Conservation (phyloP, 768 basidiomycete species). For the Kwoniella botswanensis region DNA sequence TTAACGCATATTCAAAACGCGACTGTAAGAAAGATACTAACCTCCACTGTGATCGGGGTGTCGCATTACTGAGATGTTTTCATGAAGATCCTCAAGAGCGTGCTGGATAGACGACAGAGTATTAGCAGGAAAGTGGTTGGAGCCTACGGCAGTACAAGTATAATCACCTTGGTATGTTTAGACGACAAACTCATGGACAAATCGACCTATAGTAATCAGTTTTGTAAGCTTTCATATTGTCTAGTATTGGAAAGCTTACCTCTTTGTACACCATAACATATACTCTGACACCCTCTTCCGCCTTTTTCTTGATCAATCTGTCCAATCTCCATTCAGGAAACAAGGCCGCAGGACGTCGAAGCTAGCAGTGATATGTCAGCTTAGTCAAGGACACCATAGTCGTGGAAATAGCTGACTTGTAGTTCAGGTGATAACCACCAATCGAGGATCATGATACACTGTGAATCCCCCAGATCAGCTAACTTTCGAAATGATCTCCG, state of each 20-base stretch:
- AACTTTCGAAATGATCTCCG: not conserved
- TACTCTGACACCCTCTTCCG: constrained; percentile 86
- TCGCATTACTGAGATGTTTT: constrained; percentile 80
- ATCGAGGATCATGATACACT: constrained; percentile 81
- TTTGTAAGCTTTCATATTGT: not conserved
- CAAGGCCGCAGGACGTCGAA: constrained; percentile 85
- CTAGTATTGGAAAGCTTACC: constrained; percentile 56
- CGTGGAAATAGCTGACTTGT: constrained; percentile 56
- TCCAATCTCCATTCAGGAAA: constrained; percentile 90
- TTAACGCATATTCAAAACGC: not conserved
- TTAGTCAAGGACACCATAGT: not conserved
- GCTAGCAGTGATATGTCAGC: constrained; percentile 58
- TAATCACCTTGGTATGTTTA: constrained; percentile 74
- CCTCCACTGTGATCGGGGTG: constrained; percentile 54
- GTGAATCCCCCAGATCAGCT: not conserved
- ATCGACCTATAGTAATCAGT: constrained; percentile 65
- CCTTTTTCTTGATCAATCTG: constrained; percentile 80
- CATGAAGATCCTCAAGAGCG: constrained; percentile 78
- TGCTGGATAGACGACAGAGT: constrained; percentile 61
- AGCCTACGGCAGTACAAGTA: not conserved
- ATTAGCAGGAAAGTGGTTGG: not conserved
- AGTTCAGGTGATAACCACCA: constrained; percentile 89
- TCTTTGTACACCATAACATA: constrained; percentile 96
- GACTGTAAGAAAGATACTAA: not conserved
- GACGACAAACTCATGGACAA: constrained; percentile 90